These are phyloP conservation scores for Dacryopinax spathularia DNA, from an alignment of 768 basidiomycete genomes.

Conservation along the genomic window DNA sequence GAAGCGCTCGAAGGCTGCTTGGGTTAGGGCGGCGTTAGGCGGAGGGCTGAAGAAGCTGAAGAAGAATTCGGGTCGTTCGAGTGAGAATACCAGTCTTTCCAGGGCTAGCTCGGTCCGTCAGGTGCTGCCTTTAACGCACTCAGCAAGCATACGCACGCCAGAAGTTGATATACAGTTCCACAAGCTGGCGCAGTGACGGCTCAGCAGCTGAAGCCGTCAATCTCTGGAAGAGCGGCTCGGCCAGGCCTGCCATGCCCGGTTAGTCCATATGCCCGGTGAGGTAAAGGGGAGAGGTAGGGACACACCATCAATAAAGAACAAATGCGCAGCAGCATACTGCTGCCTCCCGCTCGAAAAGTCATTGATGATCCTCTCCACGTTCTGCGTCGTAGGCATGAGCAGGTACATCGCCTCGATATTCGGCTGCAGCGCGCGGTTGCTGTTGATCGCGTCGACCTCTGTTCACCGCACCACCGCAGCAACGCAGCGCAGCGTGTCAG, in stretches of 20 bases:
- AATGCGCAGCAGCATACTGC: conserved; percentile 68
- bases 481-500: neutral
- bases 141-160: conserved; percentile 46
- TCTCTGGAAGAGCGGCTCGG: conserved; percentile 61
- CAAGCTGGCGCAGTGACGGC: conserved; percentile 57
- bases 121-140: neutral
- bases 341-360: conserved; percentile 58
- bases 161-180: conserved; percentile 86
- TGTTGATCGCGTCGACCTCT: conserved; percentile 90
- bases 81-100: conserved; percentile 74
- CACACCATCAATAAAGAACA: conserved; percentile 88
- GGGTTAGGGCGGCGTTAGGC: conserved; percentile 43
- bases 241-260: conserved; percentile 46
- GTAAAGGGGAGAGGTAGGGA: neutral
- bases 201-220: conserved; percentile 64
- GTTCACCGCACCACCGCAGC: conserved; percentile 1
- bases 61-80: conserved; percentile 65
- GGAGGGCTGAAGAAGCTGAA: conserved; percentile 83
- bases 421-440: conserved; percentile 64
- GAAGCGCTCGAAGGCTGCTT: conserved; percentile 53
- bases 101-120: conserved; percentile 38
- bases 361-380: conserved; percentile 76
- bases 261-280: neutral
- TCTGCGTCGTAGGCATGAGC: conserved; percentile 87
- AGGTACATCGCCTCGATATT: conserved; percentile 86